Conservation (phyloP, 257 asterid genomes). For the Nicotiana noctiflora region DNA sequence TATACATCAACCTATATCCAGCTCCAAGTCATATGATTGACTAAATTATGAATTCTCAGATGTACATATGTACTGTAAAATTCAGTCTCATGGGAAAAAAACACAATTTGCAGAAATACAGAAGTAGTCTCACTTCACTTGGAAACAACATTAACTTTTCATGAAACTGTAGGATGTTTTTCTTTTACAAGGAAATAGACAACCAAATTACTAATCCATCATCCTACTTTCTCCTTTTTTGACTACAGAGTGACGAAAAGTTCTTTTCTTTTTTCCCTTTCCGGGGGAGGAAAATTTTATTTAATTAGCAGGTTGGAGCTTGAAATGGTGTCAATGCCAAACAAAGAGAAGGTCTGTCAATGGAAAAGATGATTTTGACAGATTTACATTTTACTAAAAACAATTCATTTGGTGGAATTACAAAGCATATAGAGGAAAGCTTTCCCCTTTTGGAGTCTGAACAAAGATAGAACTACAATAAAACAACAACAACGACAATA, state of each 20-base stretch:
- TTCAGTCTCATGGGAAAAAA: background rate
- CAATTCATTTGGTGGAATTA: too few relatives aligned
- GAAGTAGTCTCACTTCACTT: background rate
- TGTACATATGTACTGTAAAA: background rate
- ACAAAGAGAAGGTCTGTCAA: background rate
- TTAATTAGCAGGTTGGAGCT: background rate
- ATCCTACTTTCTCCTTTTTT: background rate
- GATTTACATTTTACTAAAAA: background rate
- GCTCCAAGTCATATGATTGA: background rate
- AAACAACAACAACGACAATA: background rate
- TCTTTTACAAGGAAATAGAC: background rate
- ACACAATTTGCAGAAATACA: background rate
- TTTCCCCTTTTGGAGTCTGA: background rate
- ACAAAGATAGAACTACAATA: background rate
- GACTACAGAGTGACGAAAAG: background rate
- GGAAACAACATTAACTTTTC: background rate
- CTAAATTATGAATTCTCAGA: background rate
- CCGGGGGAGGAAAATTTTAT: background rate
- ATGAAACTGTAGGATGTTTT: background rate
- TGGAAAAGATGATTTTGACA: background rate
- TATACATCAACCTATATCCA: too few relatives aligned
- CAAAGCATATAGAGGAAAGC: background rate
- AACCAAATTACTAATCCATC: background rate
- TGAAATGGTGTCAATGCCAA: background rate
- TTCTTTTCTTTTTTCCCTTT: background rate